These are phyloP conservation scores for Cyamopsis tetragonoloba DNA, from an alignment of 306 rosid species.

Conservation along the genomic window DNA sequence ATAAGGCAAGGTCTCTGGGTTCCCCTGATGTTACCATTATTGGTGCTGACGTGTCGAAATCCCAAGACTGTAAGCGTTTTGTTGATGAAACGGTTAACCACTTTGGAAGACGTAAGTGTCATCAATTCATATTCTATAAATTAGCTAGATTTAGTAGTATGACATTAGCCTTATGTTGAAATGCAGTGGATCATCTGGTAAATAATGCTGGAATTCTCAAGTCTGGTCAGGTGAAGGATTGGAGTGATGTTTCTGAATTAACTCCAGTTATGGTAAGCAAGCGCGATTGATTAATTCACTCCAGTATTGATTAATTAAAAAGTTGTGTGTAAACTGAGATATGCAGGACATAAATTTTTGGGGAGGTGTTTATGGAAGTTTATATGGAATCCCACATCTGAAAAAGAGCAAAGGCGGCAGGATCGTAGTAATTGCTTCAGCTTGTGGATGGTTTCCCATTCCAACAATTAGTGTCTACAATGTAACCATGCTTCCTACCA, in stretches of 20 bases:
- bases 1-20: conserved; percentile 43
- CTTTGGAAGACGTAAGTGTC: conserved; percentile 52
- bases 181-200: conserved; percentile 86
- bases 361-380: conserved; percentile 61
- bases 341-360: conserved; percentile 76
- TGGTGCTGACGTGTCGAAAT: conserved; percentile 55
- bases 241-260: not conserved
- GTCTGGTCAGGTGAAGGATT: conserved; percentile 34
- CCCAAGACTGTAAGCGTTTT: conserved; percentile 43
- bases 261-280: conserved; percentile 31
- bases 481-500: too few relatives aligned
- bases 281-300: too few relatives aligned
- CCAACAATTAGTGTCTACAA: conserved; percentile 55
- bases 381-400: conserved; percentile 58
- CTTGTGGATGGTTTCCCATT: conserved; percentile 51
- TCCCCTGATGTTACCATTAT: conserved; percentile 50
- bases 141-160: not conserved
- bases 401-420: conserved; percentile 52
- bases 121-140: too few relatives aligned
- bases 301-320: not conserved
- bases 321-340: not conserved
- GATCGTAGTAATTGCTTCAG: conserved; percentile 57
- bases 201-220: conserved; percentile 55
- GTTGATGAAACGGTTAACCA: conserved; percentile 51
- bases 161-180: too few relatives aligned